Conservation (phyloP, 345 rosid species). For the Eucalyptus cladocalyx region DNA sequence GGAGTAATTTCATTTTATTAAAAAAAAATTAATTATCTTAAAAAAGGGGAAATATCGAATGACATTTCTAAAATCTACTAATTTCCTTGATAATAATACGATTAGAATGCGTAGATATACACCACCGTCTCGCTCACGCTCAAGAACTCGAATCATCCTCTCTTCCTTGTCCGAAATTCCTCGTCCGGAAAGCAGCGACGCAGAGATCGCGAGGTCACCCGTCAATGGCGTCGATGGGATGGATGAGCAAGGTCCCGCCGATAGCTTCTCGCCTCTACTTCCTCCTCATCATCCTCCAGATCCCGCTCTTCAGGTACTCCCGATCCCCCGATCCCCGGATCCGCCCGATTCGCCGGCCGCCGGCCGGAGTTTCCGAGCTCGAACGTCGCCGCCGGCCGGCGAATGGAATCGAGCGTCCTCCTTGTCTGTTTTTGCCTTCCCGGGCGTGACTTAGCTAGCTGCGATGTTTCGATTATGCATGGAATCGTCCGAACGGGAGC, state of each 20-base stretch:
- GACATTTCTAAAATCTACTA: background rate
- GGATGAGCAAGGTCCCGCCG: constrained; percentile 42
- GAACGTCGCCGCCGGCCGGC: background rate
- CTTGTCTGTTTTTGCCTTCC: background rate
- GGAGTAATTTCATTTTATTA: background rate
- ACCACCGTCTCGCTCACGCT: background rate
- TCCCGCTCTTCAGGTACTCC: constrained; percentile 85
- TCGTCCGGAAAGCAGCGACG: background rate
- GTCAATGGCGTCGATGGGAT: constrained; percentile 28
- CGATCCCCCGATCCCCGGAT: background rate
- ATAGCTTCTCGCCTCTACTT: constrained; percentile 62
- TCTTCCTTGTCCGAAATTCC: background rate
- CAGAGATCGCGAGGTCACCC: constrained; percentile 6
- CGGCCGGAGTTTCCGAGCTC: background rate
- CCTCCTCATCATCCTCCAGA: constrained; percentile 72
- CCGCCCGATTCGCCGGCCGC: background rate
- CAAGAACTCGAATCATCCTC: background rate
- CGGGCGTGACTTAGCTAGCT: background rate
- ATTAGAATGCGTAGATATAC: background rate
- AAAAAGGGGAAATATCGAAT: background rate
- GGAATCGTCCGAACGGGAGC: background rate
- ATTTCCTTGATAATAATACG: background rate
- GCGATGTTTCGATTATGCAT: background rate
- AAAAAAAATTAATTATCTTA: background rate
- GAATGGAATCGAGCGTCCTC: background rate